These are phyloP conservation scores for Citeromyces siamensis DNA, from an alignment of 1,139 yeast species.

Conservation along the genomic window DNA sequence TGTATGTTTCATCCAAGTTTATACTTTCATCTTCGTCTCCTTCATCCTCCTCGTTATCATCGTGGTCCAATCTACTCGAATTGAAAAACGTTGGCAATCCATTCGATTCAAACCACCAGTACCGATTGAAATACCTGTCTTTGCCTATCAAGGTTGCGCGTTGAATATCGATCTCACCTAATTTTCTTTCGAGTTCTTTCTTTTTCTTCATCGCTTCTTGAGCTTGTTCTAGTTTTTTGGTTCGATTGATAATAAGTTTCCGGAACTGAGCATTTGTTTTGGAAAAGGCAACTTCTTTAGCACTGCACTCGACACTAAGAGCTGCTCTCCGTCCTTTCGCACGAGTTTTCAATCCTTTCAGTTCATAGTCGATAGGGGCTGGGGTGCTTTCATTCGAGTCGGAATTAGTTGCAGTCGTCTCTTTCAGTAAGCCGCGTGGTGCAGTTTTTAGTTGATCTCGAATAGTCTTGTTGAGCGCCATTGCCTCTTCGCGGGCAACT, in stretches of 20 bases:
- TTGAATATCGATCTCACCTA: conserved; percentile 65
- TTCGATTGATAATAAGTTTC: conserved; percentile 29
- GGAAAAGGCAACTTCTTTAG: conserved; percentile 35
- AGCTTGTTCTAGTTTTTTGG: conserved; percentile 25
- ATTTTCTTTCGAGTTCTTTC: conserved; percentile 37
- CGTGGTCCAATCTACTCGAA: conserved; percentile 25
- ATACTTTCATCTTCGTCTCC: conserved; percentile 21
- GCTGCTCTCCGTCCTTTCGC: conserved; percentile 11
- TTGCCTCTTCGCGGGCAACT: conserved; percentile 33
- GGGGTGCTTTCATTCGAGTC: conserved; percentile 7
- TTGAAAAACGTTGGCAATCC: conserved; percentile 59
- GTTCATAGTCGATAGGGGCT: conserved; percentile 10
- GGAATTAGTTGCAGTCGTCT: conserved; percentile 5
- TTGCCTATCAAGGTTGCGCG: conserved; percentile 68
- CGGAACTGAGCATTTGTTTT: conserved; percentile 32
- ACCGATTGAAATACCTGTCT: conserved; percentile 74
- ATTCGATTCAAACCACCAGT: conserved; percentile 92
- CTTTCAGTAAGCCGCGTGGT: conserved; percentile 13
- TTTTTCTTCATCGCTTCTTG: conserved; percentile 33
- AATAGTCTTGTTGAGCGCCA: conserved; percentile 28
- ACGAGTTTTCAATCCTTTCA: conserved; percentile 11
- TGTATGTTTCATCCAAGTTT: conserved; percentile 42
- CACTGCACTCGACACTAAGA: conserved; percentile 27
- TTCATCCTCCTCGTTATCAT: conserved; percentile 19
- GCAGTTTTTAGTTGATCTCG: conserved; percentile 18